Evolutionary conservation across 352 stramenopile species (phyloP), one percentile per base, ranked within the genome.

Genomic region (Pythium phragmitis): DNA sequence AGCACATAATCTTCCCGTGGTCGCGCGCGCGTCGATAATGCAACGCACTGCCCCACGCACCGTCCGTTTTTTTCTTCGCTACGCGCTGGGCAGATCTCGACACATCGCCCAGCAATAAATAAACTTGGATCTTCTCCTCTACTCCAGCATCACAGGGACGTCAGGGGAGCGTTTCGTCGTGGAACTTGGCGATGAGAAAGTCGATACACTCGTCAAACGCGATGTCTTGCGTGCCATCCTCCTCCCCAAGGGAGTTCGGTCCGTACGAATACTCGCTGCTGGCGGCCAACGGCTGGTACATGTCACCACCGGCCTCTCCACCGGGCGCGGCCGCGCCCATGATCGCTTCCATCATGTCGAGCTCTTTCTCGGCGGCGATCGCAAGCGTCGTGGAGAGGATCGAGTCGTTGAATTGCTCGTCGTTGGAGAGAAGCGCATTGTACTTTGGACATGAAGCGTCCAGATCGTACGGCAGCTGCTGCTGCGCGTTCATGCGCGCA

Each of bases 121-220:
- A 17, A 46, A 49, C 42, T 8, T 26, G 19, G 9, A 37, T 12
- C 50, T 14, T 45, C 12, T 46, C 8, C 39, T 19, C 12, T 19
- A n/a, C 39, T 28, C 41, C 34, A 39, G 34, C 34, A 39, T 39
- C 34, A 6, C 34, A 13, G 12, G 7, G 9, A 39, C 2, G 4
- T 68, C 53, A 70, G 17, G 63, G 63, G 2, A 70, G 56, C 50
- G 56, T 60, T 7, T 70, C 63, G 54, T 70, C n/a, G 39, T 70
- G 63, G 16, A 70, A 53, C 56, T 70, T 70, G 63, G 63, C 79
- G 71, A 91, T 91, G 48, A 91, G 70, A 57, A 91, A 91, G 65
- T 91, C 82, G 68, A 91, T 91, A 61, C 79, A 91, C 62, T 89
- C 87, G 63, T 88, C 82, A 56, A 91, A 91, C 65, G 86, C 79